Evolutionary conservation across 1,139 yeast genomes (phyloP), one percentile per base, ranked within the genome.

Genomic region (Sugiyamaella xylanicola): DNA sequence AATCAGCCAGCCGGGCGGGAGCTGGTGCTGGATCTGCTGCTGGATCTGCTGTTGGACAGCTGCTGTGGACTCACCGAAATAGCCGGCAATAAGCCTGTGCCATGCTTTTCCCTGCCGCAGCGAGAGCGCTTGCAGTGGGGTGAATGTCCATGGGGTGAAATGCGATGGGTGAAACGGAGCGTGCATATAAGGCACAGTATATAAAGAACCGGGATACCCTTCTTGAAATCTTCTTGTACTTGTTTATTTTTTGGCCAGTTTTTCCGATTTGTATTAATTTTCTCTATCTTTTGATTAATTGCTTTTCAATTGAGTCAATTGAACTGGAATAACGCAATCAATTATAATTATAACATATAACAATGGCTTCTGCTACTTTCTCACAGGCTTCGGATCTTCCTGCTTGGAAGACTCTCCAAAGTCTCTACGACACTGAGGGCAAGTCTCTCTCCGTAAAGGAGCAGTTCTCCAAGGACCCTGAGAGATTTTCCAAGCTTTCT

Each of bases 381-480:
- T 81, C 85, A 65, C 80, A 84, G 70, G 81, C 96, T 52, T 68
- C 85, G 54, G 95, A 89, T 61, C 81, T 90, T 66, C 84, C 92
- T 60, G 86, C 97, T 54, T 93, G 96, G 96, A 80, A 85, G 65
- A 76, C 84, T 66, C 83, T 93, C 67, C 87, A 90, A 77, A 65
- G 75, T 57, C 75, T 88, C 64, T 87, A 85, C 78, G 84, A 87
- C 63, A 64, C 82, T 57, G 76, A 78, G 63, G 95, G 91, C 65
- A 84, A 86, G 73, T 67, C 77, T 53, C 80, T 90, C 73, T 80
- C 85, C 62, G 91, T 92, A 60, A 82, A 82, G 71, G 86, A 85
- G 50, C 95, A 87, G 65, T 93, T 93, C 74, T 73, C 79, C 54
- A 75, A 81, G 63, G 97, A 93, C 73, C 74, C 88, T 16, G 68